Evolutionary conservation across 371 early-diverging fungal genomes (phyloP).

Genomic region (Parasitella parasitica): DNA sequence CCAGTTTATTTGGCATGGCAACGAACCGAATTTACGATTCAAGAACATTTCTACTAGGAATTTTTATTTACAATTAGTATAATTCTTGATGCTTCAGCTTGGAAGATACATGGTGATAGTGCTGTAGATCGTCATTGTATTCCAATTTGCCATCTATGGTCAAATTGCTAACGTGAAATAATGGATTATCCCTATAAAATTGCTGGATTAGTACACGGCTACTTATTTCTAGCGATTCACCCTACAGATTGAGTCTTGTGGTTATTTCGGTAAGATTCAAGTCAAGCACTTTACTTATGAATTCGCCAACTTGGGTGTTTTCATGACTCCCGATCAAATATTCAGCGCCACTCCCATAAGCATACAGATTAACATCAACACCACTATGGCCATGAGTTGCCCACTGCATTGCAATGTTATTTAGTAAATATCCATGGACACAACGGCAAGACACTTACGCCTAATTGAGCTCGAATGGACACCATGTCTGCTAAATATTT

Average conservation of each 20-base stretch:
- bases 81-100: not conserved
- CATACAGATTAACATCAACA: conserved; percentile 93
- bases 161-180: conserved; percentile 27
- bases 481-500: conserved; percentile 67
- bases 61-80: not conserved
- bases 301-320: conserved; percentile 86
- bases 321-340: conserved; percentile 68
- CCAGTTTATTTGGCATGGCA: too few species aligned
- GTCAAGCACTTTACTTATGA: conserved; percentile 63
- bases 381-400: conserved; percentile 92
- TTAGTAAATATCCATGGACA: not conserved
- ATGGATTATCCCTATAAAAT: conserved; percentile 20
- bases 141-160: conserved; percentile 28
- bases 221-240: not conserved
- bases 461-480: conserved; percentile 69
- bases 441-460: conserved; percentile 38
- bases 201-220: not conserved
- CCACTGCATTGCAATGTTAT: conserved; percentile 55
- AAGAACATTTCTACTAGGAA: too few species aligned
- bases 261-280: conserved; percentile 71
- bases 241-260: conserved; percentile 46
- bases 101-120: conserved; percentile 26
- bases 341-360: conserved; percentile 58
- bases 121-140: conserved; percentile 36
- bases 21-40: too few species aligned